These are phyloP conservation scores for Solanum pennellii DNA, from an alignment of 257 asterid species.

Conservation along the genomic window DNA sequence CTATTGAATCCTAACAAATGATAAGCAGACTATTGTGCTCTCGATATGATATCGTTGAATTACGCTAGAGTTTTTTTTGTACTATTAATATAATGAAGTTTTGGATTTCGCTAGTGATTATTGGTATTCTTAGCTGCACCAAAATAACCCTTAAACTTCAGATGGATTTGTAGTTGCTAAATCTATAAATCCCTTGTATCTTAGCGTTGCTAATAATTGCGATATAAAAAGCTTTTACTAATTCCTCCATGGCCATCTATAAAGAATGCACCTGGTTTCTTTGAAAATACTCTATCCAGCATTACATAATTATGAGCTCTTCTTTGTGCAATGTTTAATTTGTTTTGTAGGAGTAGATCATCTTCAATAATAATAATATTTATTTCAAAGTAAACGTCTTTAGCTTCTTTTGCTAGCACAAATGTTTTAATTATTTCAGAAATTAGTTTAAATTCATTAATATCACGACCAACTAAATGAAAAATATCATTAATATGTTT, in stretches of 20 bases:
- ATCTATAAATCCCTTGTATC: background rate
- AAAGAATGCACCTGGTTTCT: background rate
- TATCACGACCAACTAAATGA: too few relatives aligned
- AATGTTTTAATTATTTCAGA: too few relatives aligned
- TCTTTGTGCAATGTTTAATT: background rate
- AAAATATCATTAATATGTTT: too few relatives aligned
- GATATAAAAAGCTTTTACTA: background rate
- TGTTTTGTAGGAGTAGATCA: background rate
- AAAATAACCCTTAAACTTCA: background rate
- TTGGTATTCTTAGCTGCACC: background rate
- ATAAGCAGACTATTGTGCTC: background rate
- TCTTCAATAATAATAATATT: background rate
- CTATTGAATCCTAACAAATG: background rate
- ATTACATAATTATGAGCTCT: background rate
- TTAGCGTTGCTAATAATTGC: background rate
- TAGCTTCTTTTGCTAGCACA: too few relatives aligned
- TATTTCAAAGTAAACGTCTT: background rate
- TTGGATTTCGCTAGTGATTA: background rate
- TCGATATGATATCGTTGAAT: too few relatives aligned
- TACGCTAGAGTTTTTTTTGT: too few relatives aligned
- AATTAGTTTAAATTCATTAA: too few relatives aligned
- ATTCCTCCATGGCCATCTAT: background rate
- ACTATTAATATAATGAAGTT: background rate
- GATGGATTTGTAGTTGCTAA: background rate
- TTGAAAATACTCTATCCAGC: background rate